Base-by-base conservation (phyloP, 2,329 filamentous ascomycete species). In the Aspergillus fumigatiaffinis region DNA sequence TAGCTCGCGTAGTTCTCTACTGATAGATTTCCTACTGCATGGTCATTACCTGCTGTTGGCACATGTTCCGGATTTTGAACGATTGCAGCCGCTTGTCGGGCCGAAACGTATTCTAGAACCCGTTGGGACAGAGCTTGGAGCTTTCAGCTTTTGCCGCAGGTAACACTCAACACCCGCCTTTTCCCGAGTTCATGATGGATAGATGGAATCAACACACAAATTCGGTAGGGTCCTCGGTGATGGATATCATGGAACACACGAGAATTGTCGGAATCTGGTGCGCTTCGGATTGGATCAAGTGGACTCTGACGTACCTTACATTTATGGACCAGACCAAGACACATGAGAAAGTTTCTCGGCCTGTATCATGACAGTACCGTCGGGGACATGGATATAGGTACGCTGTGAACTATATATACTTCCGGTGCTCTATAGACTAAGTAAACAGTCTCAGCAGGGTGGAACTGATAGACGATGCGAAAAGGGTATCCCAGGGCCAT, bases 151-250 rank as follows among this genome's bases (percentile, higher is more conserved):
- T 65, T 63, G 49, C 62, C 62, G 67, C 65, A 58, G 51, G 52
- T 20, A 28, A 54, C 44, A 52, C 57, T 60, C 54, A 54, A 51
- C 55, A 61, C 60, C 70, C 70, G 70, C 69, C 68, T 72, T 72
- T 73, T 71, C 59, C 71, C 71, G 70, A 72, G 38, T 26, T 21
- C 35, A 49, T 25, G 42, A 60, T 50, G 50, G 57, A 50, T 51
- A 50, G 52, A 42, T 53, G 57, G 57, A 48, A 23, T 47, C 20
- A 26, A 21, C 17, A 12, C 21, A 6, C 21, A 51, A 54, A 58
- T 53, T 58, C 58, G 61, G 64, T 47, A 53, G 21, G 47, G 53
- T 55, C 49, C 50, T 59, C 63, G 60, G 58, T 51, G 48, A 20
- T 12, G 44, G 23, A 46, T 29, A 53, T 53, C 25, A 47, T 59